These are phyloP conservation scores for Aspergillus avenaceus DNA, from an alignment of 495 filamentous ascomycete species.

Conservation along the genomic window DNA sequence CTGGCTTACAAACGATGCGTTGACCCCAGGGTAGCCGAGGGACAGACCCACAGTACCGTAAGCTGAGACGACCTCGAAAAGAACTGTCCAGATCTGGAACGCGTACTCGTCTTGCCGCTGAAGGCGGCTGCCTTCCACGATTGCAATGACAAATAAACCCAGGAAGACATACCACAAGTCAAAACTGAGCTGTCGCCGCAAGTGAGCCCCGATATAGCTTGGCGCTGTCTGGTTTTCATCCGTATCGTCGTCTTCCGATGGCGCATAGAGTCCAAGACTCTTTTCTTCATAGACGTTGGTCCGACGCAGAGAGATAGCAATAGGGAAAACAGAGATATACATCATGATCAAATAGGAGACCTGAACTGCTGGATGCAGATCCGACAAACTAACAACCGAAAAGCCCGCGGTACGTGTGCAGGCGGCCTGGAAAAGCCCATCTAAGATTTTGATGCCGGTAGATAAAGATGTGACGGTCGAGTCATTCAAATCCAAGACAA, in stretches of 20 bases:
- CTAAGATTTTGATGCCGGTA: constrained; percentile 66
- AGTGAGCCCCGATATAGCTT: constrained; percentile 81
- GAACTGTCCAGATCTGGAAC: constrained; percentile 75
- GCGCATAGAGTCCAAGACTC: constrained; percentile 74
- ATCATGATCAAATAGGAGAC: constrained; percentile 98
- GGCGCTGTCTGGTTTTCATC: constrained; percentile 53
- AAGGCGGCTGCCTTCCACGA: constrained; percentile 68
- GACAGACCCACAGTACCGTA: constrained; percentile 94
- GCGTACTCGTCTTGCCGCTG: constrained; percentile 50
- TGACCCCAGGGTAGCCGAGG: constrained; percentile 70
- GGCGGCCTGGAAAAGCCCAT: constrained; percentile 83
- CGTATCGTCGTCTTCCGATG: constrained; percentile 37
- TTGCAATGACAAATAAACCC: constrained; percentile 81
- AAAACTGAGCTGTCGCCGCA: constrained; percentile 86
- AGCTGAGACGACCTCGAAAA: constrained; percentile 89
- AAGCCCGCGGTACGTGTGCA: constrained; percentile 88
- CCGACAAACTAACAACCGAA: constrained; percentile 67
- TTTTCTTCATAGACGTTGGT: constrained; percentile 98
- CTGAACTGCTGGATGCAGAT: constrained; percentile 85
- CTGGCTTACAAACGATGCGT: constrained; percentile 75
- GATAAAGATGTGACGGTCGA: constrained; percentile 57
- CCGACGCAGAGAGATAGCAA: constrained; percentile 86
- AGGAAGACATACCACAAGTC: constrained; percentile 94
- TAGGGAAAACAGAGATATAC: constrained; percentile 97
- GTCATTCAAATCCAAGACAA: constrained; percentile 81